A percentile compares a stretch with the other conserved stretches of the same genome.
These are phyloP conservation scores for Podospora tetraspora DNA, from an alignment of 495 filamentous ascomycete species.

Conservation along the genomic window DNA sequence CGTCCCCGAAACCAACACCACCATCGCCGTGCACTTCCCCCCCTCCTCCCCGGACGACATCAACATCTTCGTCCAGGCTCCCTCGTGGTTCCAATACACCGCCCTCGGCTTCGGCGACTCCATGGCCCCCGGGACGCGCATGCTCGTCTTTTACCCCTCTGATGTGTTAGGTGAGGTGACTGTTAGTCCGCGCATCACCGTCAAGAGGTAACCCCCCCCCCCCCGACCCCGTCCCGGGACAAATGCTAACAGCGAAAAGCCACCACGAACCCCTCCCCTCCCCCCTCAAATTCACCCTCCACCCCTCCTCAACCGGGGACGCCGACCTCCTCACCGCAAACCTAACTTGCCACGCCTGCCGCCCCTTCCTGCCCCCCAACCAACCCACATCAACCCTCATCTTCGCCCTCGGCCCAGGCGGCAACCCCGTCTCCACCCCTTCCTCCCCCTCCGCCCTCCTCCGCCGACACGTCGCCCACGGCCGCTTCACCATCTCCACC, in stretches of 20 bases:
- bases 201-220: not conserved
- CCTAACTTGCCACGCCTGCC: conserved; percentile 47
- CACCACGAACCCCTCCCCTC: conserved; percentile 11
- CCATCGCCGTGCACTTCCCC: conserved; percentile 24
- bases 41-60: conserved; percentile 21
- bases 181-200: conserved; percentile 7
- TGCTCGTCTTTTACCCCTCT: conserved; percentile 28
- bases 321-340: conserved; percentile 36
- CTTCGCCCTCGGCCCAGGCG: conserved; percentile 48
- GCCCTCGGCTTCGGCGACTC: conserved; percentile 27
- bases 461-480: conserved; percentile 50
- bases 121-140: conserved; percentile 20
- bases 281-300: not conserved
- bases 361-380: conserved; percentile 31
- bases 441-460: conserved; percentile 31
- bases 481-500: conserved; percentile 51
- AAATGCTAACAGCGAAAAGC: conserved; percentile 18
- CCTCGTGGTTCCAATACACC: conserved; percentile 26
- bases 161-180: not conserved
- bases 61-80: conserved; percentile 26
- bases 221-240: not conserved
- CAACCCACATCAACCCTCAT: conserved; percentile 45
- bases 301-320: not conserved
- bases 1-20: conserved; percentile 21
- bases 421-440: conserved; percentile 27